phyloP scores from a whole-genome alignment of 257 asterid genomes.

The Striga asiatica region DNA sequence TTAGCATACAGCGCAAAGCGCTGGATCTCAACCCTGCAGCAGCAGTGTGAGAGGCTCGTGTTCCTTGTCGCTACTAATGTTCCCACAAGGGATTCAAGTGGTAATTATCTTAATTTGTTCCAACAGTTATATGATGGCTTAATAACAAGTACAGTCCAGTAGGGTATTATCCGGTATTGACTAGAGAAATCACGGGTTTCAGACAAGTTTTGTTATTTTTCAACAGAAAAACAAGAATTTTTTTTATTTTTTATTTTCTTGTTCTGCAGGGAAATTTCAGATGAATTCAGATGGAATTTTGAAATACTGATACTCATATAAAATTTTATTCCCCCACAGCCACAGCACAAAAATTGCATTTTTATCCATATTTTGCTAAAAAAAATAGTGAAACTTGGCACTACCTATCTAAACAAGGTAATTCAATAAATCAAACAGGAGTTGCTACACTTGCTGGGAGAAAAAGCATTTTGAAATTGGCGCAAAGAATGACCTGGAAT shows the following conservation, averaged over 20 bases:
- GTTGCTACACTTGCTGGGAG: slow-evolving; percentile 77
- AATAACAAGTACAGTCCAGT: background rate
- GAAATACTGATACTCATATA: background rate
- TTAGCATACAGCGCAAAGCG: slow-evolving; percentile 80
- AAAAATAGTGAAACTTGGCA: background rate
- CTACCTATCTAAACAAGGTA: background rate
- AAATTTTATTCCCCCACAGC: background rate
- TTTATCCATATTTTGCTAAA: too few relatives aligned
- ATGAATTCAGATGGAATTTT: background rate
- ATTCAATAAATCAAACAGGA: slow-evolving; percentile 32
- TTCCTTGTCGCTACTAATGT: slow-evolving; percentile 81
- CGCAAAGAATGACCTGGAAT: slow-evolving; percentile 66
- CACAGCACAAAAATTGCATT: background rate
- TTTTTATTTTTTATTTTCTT: too few relatives aligned
- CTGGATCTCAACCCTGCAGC: slow-evolving; percentile 76
- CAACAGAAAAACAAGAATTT: too few relatives aligned
- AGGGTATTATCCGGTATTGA: background rate
- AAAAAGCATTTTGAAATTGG: slow-evolving; percentile 62
- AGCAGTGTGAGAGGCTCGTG: slow-evolving; percentile 58
- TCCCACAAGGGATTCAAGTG: slow-evolving; percentile 68
- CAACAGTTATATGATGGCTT: background rate
- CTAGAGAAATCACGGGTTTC: background rate
- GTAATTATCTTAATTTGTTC: slow-evolving; percentile 19
- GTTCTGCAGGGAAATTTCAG: background rate
- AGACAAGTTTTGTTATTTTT: too few relatives aligned